Evolutionary conservation across 805 yeast genomes (phyloP), one percentile per base, ranked within the genome.

Genomic region (Wickerhamiella nectarea): DNA sequence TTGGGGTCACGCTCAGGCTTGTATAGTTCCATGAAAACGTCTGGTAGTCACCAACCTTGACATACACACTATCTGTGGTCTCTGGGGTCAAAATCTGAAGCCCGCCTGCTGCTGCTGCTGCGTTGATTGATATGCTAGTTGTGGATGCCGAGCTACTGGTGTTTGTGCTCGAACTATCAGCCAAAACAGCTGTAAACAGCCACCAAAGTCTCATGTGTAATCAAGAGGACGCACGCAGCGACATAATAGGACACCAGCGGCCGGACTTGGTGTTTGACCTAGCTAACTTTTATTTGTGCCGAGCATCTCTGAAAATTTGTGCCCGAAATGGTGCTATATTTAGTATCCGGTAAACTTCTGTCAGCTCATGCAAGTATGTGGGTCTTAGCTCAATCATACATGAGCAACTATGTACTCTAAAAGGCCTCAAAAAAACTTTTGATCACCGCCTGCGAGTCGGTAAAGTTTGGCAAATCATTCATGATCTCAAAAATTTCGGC

Each of bases 21-120:
- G 68, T 63, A 48, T 58, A 65, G 25, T 56, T 55, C 69, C 69
- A 65, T 25, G 58, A 52, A 47, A 65, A 65, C 6, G 69, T 63
- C 17, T 66, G 68, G 22, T 50, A 46, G 17, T 54, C 59, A 3
- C 69, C 69, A 25, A 59, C 49, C 48, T 61, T 61, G 43, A 65
- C 50, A 41, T 65, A 65, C 1, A 67, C 60, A 11, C 56, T 43
- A 26, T 53, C 52, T 9, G 66, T 59, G 4, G 62, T 47, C 6
- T 52, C 52, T 1, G 69, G 69, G 7, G 62, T 56, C 6, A 50
- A 31, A 43, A 66, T 43, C 2, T 59, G 44, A 5, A 64, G 52
- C 1, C 61, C 61, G 6, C 69, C 69, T 1, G 63, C 60, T 1
- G 68, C 66, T 3, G 51, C 46, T 6, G 50, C 46, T 5, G 67